These are phyloP conservation scores for Aspergillus wentii DNA, from an alignment of 495 filamentous ascomycete species.

Conservation along the genomic window DNA sequence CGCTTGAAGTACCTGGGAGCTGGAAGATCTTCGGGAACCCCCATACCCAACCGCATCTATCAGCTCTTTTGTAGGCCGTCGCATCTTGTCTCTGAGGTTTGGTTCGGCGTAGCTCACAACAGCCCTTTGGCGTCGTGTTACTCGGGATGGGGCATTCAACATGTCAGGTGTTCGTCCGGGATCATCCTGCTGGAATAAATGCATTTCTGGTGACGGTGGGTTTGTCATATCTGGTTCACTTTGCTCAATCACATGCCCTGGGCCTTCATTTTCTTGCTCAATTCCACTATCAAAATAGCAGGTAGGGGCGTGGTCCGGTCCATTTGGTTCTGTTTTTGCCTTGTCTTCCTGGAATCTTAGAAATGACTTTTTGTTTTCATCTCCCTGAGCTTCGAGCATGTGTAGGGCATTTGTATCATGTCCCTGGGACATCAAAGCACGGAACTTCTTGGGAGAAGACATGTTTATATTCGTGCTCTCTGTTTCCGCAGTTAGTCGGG, in stretches of 20 bases:
- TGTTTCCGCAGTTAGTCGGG: conserved; percentile 27
- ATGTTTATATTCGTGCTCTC: conserved; percentile 51
- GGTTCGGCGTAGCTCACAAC: conserved; percentile 82
- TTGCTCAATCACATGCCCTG: too few relatives aligned
- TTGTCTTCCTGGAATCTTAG: too few relatives aligned
- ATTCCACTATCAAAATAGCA: too few relatives aligned
- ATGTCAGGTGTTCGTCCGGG: conserved; percentile 6
- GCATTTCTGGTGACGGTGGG: conserved; percentile 6
- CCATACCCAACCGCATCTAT: conserved; percentile 63
- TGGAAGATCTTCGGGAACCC: conserved; percentile 31
- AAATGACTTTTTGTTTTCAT: too few relatives aligned
- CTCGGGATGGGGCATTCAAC: conserved; percentile 46
- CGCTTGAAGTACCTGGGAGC: conserved; percentile 15
- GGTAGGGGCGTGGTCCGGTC: too few relatives aligned
- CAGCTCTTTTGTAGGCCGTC: conserved; percentile 69
- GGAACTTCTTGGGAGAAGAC: conserved; percentile 22
- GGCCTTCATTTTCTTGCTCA: background rate
- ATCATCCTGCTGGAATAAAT: conserved; percentile 5
- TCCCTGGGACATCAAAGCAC: conserved; percentile 3
- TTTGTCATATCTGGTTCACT: too few relatives aligned
- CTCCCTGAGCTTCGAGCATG: too few relatives aligned
- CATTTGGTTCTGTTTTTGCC: too few relatives aligned
- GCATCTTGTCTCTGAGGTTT: conserved; percentile 82
- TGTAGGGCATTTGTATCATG: too few relatives aligned
- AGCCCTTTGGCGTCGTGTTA: conserved; percentile 58